These are phyloP conservation scores for Candida corydali DNA, from an alignment of 805 yeast genomes.

Conservation along the genomic window DNA sequence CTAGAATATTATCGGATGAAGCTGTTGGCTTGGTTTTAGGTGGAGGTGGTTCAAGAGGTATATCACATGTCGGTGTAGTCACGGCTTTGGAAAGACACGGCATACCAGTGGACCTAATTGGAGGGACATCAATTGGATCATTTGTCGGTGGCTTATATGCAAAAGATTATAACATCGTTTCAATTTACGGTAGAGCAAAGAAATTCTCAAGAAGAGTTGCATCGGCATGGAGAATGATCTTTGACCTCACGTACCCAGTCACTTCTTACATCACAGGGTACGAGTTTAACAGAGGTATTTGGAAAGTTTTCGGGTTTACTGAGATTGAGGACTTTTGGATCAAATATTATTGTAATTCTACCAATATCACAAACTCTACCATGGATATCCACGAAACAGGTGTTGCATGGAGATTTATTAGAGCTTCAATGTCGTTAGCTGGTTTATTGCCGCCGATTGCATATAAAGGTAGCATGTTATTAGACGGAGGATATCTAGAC, in stretches of 20 bases:
- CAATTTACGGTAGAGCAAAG: slow-evolving; percentile 86
- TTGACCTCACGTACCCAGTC: slow-evolving; percentile 88
- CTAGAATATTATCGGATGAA: slow-evolving; percentile 85
- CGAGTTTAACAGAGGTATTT: slow-evolving; percentile 94
- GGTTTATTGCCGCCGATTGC: slow-evolving; percentile 88
- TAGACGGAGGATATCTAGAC: slow-evolving; percentile 96
- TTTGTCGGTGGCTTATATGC: slow-evolving; percentile 96
- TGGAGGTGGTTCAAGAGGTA: slow-evolving; percentile 97
- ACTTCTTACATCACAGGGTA: slow-evolving; percentile 96
- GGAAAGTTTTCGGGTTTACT: slow-evolving; percentile 91
- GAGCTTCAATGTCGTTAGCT: slow-evolving; percentile 96
- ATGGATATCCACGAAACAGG: slow-evolving; percentile 95
- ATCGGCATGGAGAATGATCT: slow-evolving; percentile 76
- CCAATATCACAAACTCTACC: slow-evolving; percentile 89
- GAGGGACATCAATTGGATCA: slow-evolving; percentile 96
- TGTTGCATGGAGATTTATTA: slow-evolving; percentile 89
- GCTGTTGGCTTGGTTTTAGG: slow-evolving; percentile 94
- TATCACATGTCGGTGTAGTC: slow-evolving; percentile 89
- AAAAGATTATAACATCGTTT: slow-evolving; percentile 83
- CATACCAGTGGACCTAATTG: slow-evolving; percentile 88
- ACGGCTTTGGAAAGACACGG: slow-evolving; percentile 88
- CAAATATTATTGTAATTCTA: slow-evolving; percentile 81
- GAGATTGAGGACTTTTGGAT: slow-evolving; percentile 97
- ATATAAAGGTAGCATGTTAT: slow-evolving; percentile 84
- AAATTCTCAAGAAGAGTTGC: slow-evolving; percentile 79